Evolutionary conservation across 2,329 filamentous ascomycete genomes (phyloP).

Genomic region (Fusarium agapanthi): DNA sequence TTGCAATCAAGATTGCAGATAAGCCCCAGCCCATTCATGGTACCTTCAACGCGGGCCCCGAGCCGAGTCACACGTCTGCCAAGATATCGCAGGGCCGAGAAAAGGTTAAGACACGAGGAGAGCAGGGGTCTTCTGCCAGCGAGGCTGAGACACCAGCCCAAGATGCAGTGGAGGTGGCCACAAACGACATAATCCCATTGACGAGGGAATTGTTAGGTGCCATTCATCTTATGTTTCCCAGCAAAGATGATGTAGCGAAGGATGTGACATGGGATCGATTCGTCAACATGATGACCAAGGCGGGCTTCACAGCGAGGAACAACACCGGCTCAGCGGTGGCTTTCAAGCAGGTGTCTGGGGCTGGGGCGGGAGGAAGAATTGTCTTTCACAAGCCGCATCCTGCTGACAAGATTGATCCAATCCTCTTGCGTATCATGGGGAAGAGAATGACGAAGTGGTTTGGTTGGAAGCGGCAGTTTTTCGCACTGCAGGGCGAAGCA

Average conservation of each 20-base stretch:
- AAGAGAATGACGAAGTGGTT: not conserved
- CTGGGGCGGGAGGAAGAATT: not conserved
- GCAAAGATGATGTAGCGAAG: accelerated
- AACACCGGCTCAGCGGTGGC: not conserved
- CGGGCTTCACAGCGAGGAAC: not conserved
- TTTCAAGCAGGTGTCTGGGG: not conserved
- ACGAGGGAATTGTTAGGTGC: accelerated
- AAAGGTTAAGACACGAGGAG: not conserved
- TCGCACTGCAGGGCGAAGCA: accelerated
- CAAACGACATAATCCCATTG: not conserved
- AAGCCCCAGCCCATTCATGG: accelerated
- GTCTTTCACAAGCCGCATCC: not conserved
- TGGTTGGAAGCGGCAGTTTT: not conserved
- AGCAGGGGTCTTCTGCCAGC: not conserved
- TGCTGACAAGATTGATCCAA: not conserved
- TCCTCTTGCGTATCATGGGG: accelerated
- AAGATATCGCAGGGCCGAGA: not conserved
- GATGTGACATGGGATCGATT: not conserved
- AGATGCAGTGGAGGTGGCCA: not conserved
- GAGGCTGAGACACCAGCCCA: not conserved
- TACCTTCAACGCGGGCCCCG: accelerated
- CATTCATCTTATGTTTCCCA: not conserved
- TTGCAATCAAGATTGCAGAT: accelerated
- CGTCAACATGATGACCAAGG: accelerated
- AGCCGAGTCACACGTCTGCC: accelerated